Conservation (phyloP, 768 basidiomycete species). For the Postia placenta region DNA sequence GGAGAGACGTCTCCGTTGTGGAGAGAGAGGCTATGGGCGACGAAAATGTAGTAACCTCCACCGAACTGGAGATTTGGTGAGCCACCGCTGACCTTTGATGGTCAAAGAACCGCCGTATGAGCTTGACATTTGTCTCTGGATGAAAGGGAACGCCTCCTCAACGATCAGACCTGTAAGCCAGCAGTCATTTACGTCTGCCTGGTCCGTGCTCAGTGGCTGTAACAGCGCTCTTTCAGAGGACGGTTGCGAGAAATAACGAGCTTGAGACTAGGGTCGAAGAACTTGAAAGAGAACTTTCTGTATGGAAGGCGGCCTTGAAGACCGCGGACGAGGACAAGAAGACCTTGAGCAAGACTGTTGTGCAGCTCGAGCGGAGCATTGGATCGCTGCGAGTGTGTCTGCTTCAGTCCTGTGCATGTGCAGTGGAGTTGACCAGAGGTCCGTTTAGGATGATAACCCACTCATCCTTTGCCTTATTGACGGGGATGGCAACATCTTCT, state of each 20-base stretch:
- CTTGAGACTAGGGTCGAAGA: constrained; percentile 28
- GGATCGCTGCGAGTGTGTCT: constrained; percentile 27
- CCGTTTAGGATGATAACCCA: constrained; percentile 32
- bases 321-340: constrained; percentile 29
- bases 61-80: constrained; percentile 15
- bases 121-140: neutral
- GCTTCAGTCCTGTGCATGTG: too few relatives aligned
- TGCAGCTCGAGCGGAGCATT: constrained; percentile 27
- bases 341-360: constrained; percentile 20
- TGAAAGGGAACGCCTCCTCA: constrained; percentile 26
- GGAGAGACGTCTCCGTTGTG: neutral
- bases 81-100: neutral
- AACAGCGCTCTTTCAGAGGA: constrained; percentile 27
- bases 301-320: constrained; percentile 34
- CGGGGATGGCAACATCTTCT: constrained; percentile 36
- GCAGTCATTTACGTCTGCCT: neutral
- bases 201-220: neutral
- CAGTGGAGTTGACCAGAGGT: too few relatives aligned
- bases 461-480: constrained; percentile 33
- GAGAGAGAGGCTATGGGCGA: constrained; percentile 12
- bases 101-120: neutral
- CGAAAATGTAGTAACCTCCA: constrained; percentile 6
- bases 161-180: constrained; percentile 28
- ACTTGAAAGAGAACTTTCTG: constrained; percentile 32
- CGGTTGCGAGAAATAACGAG: constrained; percentile 25